These are phyloP conservation scores for Lactarius quietus DNA, from an alignment of 768 basidiomycete genomes.

Conservation along the genomic window DNA sequence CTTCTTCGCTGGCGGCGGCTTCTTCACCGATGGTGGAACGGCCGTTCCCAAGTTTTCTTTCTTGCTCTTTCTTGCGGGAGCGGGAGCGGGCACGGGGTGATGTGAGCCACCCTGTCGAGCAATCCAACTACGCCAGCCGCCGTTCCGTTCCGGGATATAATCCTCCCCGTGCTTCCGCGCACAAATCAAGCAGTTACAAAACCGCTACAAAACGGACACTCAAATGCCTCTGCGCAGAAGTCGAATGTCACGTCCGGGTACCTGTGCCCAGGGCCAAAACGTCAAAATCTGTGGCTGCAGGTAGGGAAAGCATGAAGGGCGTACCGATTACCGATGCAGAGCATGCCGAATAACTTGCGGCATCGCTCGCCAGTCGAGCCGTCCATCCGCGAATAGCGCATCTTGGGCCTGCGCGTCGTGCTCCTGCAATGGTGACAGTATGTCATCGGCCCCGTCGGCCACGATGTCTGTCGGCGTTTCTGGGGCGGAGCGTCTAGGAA, in stretches of 20 bases:
- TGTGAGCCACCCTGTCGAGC: background rate
- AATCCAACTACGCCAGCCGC: conserved; percentile 22
- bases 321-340: conserved; percentile 23
- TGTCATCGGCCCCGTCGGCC: background rate
- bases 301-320: background rate
- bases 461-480: background rate
- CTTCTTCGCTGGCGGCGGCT: background rate
- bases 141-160: conserved; percentile 38
- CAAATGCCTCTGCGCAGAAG: conserved; percentile 29
- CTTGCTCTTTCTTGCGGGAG: background rate
- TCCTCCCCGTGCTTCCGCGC: conserved; percentile 43
- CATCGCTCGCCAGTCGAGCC: background rate
- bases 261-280: no score
- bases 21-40: background rate
- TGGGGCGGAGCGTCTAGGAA: background rate
- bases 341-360: conserved; percentile 16
- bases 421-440: conserved; percentile 25
- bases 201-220: conserved; percentile 45
- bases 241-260: conserved; percentile 41
- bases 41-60: background rate
- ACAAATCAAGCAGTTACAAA: conserved; percentile 51
- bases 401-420: conserved; percentile 10
- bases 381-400: conserved; percentile 10
- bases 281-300: no score
- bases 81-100: background rate